Evolutionary conservation across 1,139 yeast species (phyloP), one percentile per base, ranked within the genome.

Genomic region (Nakaseomyces glabratus): DNA sequence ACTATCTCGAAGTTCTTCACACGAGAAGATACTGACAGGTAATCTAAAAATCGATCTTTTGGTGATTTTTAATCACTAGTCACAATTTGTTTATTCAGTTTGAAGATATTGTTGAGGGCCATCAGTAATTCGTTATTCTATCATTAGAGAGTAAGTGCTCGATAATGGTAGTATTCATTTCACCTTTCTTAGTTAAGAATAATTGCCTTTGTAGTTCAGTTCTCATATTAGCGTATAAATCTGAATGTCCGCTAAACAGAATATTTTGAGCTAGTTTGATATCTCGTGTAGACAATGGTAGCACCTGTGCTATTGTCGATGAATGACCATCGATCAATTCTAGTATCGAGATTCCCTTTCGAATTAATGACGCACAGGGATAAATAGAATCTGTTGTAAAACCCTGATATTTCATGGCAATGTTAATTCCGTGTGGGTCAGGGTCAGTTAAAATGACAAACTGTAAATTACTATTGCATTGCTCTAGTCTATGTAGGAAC

Each of bases 361-460:
- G 44, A 8, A 15, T 30, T 10, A 49, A 36, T n/a, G 41, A 35
- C 8, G 34, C 34, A 20, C 48, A 43, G 19, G 29, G 35, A 13
- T 42, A 40, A 9, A 12, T 17, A 5, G 13, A 16, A 8, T 36
- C 20, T 13, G 24, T 28, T 19, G 35, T 38, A 15, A 35, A 34
- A 10, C 37, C 32, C 35, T 44, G 35, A 35, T 58, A 57, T 30
- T 52, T 55, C 11, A 46, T 28, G 3, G 56, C 52, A 15, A 60
- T 60, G 31, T 55, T 51, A 8, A 57, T 42, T 0, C 64, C 64
- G 36, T 59, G 45, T 1, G 63, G 62, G 36, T 60, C 64, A n/a
- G 61, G 52, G 37, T 60, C 64, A 4, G 55, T 54, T 36, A 48
- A 44, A 6, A 55, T 35, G 11, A 41, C 35, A 41, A 44, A 44